Evolutionary conservation across 2,329 filamentous ascomycete genomes (phyloP).

Genomic region (Macrophomina phaseolina): DNA sequence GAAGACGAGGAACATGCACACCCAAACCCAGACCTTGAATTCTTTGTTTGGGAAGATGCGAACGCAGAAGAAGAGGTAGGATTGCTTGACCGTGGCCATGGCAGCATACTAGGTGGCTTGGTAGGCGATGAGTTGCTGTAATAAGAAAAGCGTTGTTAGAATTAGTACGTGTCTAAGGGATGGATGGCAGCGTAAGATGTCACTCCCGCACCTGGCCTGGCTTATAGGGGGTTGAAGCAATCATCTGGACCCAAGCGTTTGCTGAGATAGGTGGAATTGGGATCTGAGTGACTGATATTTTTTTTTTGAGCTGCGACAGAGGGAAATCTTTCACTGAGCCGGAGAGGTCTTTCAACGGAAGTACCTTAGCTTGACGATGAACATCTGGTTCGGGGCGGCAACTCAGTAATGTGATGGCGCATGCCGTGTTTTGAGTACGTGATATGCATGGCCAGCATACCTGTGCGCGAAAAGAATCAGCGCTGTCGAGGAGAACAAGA

Average conservation of each 20-base stretch:
- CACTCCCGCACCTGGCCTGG: no score
- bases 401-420: not conserved
- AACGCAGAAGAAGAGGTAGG: conserved; percentile 21
- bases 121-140: conserved; percentile 19
- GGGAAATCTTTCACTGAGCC: not conserved
- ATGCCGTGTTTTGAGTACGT: conserved; percentile 15
- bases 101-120: conserved; percentile 13
- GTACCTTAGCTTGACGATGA: conserved; percentile 4
- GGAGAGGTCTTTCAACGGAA: not conserved
- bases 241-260: no score
- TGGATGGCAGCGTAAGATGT: not conserved
- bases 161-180: not conserved
- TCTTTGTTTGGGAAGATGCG: conserved; percentile 13
- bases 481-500: no score
- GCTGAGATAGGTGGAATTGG: no score
- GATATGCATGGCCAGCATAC: conserved; percentile 19
- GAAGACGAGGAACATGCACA: conserved; percentile 22
- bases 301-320: no score
- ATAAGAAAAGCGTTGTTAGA: not conserved
- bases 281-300: no score
- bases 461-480: not conserved
- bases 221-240: no score
- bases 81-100: conserved; percentile 16
- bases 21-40: conserved; percentile 11
- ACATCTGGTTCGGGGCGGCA: conserved; percentile 14